Percentiles rank a stretch among this genome's conserved stretches.
Conservation (phyloP, 2,329 filamentous ascomycete species). For the Fusarium sp. region DNA sequence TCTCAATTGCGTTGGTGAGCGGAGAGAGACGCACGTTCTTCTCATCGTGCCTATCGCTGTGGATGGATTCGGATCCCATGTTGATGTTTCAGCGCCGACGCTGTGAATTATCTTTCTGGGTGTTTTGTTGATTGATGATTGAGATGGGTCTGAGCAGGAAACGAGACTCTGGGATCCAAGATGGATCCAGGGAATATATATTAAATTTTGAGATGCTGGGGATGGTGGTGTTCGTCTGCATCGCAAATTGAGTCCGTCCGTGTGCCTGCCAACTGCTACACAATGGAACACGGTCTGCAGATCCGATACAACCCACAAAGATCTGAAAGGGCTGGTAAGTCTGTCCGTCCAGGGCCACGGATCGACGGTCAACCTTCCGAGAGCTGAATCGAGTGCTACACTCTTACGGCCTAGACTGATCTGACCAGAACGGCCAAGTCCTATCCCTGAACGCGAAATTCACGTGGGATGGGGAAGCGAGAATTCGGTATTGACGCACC, state of each 20-base stretch:
- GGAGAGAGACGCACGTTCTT: constrained; percentile 11
- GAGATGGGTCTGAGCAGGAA: constrained; percentile 11
- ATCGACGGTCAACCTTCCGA: constrained; percentile 39
- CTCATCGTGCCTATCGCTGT: constrained; percentile 30
- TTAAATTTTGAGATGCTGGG: not conserved
- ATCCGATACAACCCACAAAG: constrained; percentile 34
- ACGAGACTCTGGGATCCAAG: not conserved
- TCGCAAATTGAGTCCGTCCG: not conserved
- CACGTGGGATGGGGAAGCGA: constrained; percentile 17
- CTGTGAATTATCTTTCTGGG: constrained; percentile 1
- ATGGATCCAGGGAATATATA: constrained; percentile 29
- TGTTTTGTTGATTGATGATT: constrained; percentile 2
- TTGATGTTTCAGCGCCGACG: constrained; percentile 18
- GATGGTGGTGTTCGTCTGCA: not conserved
- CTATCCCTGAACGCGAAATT: not conserved
- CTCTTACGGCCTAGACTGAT: constrained; percentile 11
- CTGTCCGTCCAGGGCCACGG: constrained; percentile 17
- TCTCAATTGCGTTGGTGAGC: not conserved
- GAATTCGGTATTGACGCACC: constrained; percentile 15
- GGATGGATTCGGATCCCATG: constrained; percentile 35
- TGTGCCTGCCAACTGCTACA: constrained; percentile 7
- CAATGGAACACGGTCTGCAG: constrained; percentile 37
- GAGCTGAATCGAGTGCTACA: constrained; percentile 3
- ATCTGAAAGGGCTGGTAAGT: constrained; percentile 25
- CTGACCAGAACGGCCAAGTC: constrained; percentile 15